Percentiles rank a stretch among this genome's conserved stretches.
Conservation (phyloP, 2,329 filamentous ascomycete genomes). For the Acephala macrosclerotiorum region DNA sequence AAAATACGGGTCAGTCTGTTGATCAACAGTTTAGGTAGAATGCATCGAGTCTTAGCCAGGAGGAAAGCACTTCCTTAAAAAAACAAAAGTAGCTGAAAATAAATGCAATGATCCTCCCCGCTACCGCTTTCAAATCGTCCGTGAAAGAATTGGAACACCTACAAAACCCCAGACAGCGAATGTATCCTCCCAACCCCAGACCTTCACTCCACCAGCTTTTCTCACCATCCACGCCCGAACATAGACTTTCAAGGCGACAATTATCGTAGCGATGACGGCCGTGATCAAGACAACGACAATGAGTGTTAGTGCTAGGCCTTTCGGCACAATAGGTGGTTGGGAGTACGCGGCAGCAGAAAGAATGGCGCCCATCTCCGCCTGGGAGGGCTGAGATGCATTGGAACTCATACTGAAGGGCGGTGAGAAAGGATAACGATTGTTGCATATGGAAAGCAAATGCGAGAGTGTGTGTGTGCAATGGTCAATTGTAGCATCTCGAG, state of each 20-base stretch:
- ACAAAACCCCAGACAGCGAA: conserved; percentile 15
- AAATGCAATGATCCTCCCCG: not conserved
- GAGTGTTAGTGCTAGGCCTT: conserved; percentile 13
- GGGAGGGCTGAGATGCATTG: conserved; percentile 15
- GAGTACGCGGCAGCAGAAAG: conserved; percentile 17
- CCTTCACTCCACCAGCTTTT: conserved; percentile 7
- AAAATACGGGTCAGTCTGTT: not conserved
- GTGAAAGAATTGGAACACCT: conserved; percentile 12
- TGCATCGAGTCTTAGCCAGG: not conserved
- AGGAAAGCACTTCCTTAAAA: not conserved
- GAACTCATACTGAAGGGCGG: conserved; percentile 10
- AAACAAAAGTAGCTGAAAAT: not conserved
- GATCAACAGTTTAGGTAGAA: not conserved
- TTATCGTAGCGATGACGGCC: conserved; percentile 15
- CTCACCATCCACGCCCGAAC: conserved; percentile 16
- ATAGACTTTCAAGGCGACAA: conserved; percentile 12
- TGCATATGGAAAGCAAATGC: not conserved
- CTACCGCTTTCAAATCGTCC: not conserved
- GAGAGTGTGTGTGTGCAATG: conserved; percentile 10
- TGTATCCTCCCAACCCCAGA: conserved; percentile 18
- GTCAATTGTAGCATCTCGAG: conserved; percentile 1
- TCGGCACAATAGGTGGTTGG: conserved; percentile 10
- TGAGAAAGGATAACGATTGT: not conserved
- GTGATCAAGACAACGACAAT: conserved; percentile 16
- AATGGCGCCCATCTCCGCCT: conserved; percentile 12